Evolutionary conservation across 768 basidiomycete genomes (phyloP).

Genomic region (Leucocoprinus birnbaumii): DNA sequence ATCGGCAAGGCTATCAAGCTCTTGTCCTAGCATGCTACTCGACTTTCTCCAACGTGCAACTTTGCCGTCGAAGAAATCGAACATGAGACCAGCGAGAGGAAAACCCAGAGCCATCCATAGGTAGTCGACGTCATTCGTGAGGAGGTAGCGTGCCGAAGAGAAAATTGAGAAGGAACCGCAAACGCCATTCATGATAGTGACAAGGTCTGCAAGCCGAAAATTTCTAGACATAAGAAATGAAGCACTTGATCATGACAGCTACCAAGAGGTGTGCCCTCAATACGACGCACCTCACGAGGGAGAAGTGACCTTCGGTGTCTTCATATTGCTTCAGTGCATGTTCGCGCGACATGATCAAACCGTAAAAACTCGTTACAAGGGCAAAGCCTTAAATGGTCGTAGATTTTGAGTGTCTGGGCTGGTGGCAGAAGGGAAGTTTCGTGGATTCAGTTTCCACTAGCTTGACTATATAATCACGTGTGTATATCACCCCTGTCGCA

Average conservation of each 20-base stretch:
- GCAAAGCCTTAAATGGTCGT: conserved; percentile 33
- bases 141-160: conserved; percentile 85
- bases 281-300: conserved; percentile 79
- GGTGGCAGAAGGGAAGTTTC: conserved; percentile 1
- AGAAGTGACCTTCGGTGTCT: conserved; percentile 94
- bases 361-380: conserved; percentile 26
- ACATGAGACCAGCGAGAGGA: conserved; percentile 92
- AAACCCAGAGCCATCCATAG: conserved; percentile 85
- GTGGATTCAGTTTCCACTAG: background rate
- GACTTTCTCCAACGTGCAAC: conserved; percentile 97
- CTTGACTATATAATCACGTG: conserved; percentile 12
- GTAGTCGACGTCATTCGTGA: conserved; percentile 74
- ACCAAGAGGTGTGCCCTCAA: conserved; percentile 9
- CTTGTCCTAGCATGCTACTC: conserved; percentile 94
- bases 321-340: conserved; percentile 76
- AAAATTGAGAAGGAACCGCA: conserved; percentile 97
- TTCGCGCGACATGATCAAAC: conserved; percentile 21
- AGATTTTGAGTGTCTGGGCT: conserved; percentile 37
- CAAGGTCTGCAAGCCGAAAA: conserved; percentile 95
- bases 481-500: background rate
- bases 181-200: conserved; percentile 98
- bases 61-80: conserved; percentile 97
- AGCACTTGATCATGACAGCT: conserved; percentile 17
- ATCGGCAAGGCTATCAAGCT: conserved; percentile 95
- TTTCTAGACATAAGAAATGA: conserved; percentile 54